Percentiles rank a stretch among this genome's conserved stretches.
Evolutionary conservation across 345 rosid genomes (phyloP).

Genomic region (Gossypium bickii): DNA sequence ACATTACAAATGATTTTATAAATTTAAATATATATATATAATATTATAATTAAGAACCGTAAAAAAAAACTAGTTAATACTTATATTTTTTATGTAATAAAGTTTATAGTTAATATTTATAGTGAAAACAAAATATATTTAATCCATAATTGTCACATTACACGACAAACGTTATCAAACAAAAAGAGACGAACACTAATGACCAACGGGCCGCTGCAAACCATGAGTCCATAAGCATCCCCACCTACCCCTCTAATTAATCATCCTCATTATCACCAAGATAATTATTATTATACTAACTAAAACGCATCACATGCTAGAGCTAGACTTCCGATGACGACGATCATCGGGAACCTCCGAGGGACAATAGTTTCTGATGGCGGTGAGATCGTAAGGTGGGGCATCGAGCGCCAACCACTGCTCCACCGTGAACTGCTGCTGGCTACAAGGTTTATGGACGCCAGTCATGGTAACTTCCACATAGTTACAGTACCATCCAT

Average conservation of each 20-base stretch:
- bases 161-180: background rate
- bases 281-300: background rate
- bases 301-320: background rate
- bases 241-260: background rate
- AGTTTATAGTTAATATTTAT: no score
- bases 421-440: constrained; percentile 61
- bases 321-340: background rate
- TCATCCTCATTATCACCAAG: background rate
- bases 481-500: constrained; percentile 90
- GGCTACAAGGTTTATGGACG: constrained; percentile 47
- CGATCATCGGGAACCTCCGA: background rate
- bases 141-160: background rate
- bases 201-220: background rate
- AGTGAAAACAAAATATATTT: no score
- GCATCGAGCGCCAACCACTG: constrained; percentile 81
- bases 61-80: no score
- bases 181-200: background rate
- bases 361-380: constrained; percentile 50
- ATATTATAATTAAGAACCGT: no score
- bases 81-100: no score
- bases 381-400: constrained; percentile 60
- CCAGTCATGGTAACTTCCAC: constrained; percentile 69
- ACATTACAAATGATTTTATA: no score
- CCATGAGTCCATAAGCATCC: no score
- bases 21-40: no score